phyloP scores from a whole-genome alignment of 1,139 yeast genomes.

The Candida freyschussii region DNA sequence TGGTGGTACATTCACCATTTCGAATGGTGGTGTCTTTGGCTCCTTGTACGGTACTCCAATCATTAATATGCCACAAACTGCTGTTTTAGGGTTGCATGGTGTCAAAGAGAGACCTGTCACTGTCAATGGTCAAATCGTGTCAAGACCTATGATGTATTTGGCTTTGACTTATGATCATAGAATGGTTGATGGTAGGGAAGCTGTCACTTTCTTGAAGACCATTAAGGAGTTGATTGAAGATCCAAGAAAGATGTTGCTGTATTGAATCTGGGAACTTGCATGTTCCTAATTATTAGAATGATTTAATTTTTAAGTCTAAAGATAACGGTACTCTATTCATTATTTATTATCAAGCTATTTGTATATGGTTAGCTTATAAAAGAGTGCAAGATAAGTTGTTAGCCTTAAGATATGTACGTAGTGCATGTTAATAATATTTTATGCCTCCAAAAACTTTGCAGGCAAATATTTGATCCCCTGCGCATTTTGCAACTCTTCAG shows the following conservation, averaged over 20 bases:
- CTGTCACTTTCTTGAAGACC: constrained; percentile 93
- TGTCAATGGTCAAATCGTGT: constrained; percentile 90
- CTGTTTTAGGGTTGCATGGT: constrained; percentile 96
- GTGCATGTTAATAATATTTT: no score
- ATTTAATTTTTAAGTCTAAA: no score
- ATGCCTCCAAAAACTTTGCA: constrained; percentile 17
- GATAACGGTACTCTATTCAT: no score
- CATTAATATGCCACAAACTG: constrained; percentile 97
- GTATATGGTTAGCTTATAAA: no score
- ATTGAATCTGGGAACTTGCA: constrained; percentile 37
- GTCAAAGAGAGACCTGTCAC: constrained; percentile 97
- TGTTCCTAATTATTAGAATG: no score
- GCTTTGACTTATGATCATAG: constrained; percentile 99
- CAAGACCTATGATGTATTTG: constrained; percentile 99
- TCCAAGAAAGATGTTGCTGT: constrained; percentile 96
- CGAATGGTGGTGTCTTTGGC: constrained; percentile 99
- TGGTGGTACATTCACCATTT: constrained; percentile 98
- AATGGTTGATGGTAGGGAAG: constrained; percentile 98
- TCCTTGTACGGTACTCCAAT: constrained; percentile 98
- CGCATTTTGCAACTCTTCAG: constrained; percentile 25
- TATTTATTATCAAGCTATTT: no score
- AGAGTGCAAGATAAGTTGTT: no score
- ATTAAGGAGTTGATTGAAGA: constrained; percentile 97
- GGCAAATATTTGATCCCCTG: constrained; percentile 24
- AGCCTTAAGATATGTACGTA: not conserved